Evolutionary conservation across 2,329 filamentous ascomycete species (phyloP).

Genomic region (Cytospora paraplurivora): DNA sequence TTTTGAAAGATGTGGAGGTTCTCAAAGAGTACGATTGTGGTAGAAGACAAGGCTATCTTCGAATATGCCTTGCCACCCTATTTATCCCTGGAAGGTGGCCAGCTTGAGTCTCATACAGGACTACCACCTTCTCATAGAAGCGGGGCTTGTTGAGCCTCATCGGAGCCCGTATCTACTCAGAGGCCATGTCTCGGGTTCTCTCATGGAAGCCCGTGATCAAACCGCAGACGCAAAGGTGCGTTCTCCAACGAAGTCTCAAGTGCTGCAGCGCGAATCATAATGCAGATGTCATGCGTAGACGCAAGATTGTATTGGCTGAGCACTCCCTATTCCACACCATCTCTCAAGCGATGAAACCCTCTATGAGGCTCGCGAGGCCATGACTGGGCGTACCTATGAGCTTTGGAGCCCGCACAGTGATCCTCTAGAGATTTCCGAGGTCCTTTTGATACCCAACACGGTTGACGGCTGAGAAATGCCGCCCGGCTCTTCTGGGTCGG

Average conservation of each 20-base stretch:
- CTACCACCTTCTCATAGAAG: background rate
- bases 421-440: background rate
- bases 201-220: background rate
- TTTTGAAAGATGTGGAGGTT: background rate
- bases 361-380: no score
- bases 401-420: background rate
- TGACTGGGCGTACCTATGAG: background rate
- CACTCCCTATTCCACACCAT: background rate
- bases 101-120: background rate
- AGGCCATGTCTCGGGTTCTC: background rate
- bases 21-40: background rate
- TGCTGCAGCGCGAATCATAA: background rate
- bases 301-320: background rate
- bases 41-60: slow-evolving; percentile 1
- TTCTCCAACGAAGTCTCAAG: background rate
- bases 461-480: no score
- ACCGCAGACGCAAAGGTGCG: background rate
- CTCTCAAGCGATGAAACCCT: background rate
- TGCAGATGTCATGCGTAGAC: background rate
- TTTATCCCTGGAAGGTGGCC: slow-evolving; percentile 1
- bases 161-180: background rate
- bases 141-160: slow-evolving; percentile 7
- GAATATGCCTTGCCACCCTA: background rate
- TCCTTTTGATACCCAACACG: no score
- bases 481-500: no score